These are phyloP conservation scores for Waltiozyma sp. DNA, from an alignment of 1,139 yeast genomes.

Conservation along the genomic window DNA sequence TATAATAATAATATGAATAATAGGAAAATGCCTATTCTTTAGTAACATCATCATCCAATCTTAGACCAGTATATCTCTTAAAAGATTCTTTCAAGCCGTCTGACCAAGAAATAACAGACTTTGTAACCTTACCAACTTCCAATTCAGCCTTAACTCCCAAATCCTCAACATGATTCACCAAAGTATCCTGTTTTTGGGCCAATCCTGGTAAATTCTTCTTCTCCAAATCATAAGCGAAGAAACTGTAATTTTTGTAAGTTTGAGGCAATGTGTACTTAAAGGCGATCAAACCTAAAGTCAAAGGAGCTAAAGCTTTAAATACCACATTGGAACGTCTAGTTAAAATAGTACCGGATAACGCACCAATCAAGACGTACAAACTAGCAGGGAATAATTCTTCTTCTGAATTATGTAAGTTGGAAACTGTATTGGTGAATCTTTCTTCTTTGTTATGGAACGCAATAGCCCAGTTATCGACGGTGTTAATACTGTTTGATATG, in stretches of 20 bases:
- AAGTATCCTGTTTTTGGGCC: constrained; percentile 53
- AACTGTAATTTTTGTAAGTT: constrained; percentile 57
- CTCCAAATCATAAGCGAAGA: constrained; percentile 58
- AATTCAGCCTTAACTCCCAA: constrained; percentile 29
- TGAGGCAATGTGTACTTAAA: constrained; percentile 69
- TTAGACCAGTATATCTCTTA: constrained; percentile 57
- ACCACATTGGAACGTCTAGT: constrained; percentile 62
- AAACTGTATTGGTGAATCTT: constrained; percentile 52
- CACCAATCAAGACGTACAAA: constrained; percentile 62
- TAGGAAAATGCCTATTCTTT: constrained; percentile 31
- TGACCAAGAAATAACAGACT: constrained; percentile 28
- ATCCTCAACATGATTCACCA: constrained; percentile 33
- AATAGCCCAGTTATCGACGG: constrained; percentile 33
- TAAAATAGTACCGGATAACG: constrained; percentile 68
- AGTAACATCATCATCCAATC: constrained; percentile 53
- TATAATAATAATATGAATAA: too few relatives aligned
- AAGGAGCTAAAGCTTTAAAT: constrained; percentile 51
- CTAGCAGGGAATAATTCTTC: constrained; percentile 75
- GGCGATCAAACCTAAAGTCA: constrained; percentile 55
- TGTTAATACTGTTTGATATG: constrained; percentile 24
- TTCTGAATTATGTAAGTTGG: constrained; percentile 55
- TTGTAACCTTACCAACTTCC: constrained; percentile 25
- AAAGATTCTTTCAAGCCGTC: constrained; percentile 35
- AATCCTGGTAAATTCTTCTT: constrained; percentile 51
- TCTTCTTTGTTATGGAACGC: constrained; percentile 53